Evolutionary conservation across 1,139 yeast genomes (phyloP).

Genomic region (Sugiyamaella paludigena): DNA sequence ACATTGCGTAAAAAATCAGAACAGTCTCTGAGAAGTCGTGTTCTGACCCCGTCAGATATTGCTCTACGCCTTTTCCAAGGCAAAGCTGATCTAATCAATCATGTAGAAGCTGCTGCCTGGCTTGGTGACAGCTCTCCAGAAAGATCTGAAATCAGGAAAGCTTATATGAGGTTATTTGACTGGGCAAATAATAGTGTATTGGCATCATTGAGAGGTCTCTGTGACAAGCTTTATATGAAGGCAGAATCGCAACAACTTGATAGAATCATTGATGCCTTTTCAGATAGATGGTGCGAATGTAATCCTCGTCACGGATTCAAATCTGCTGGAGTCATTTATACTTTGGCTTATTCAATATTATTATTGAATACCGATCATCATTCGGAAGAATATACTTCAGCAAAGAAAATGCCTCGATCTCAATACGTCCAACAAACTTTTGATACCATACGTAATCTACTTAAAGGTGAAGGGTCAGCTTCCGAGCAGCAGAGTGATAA

Average conservation of each 20-base stretch:
- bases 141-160: constrained; percentile 26
- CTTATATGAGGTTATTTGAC: constrained; percentile 35
- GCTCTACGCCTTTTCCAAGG: constrained; percentile 25
- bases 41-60: constrained; percentile 12
- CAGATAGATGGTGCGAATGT: constrained; percentile 63
- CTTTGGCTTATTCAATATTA: constrained; percentile 69
- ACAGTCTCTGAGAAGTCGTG: constrained; percentile 1
- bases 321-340: constrained; percentile 63
- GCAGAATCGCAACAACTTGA: constrained; percentile 88
- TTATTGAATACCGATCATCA: constrained; percentile 55
- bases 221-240: constrained; percentile 63
- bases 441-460: constrained; percentile 23
- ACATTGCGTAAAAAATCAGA: constrained; percentile 3
- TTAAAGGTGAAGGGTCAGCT: constrained; percentile 10
- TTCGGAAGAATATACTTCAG: constrained; percentile 31
- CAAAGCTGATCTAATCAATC: constrained; percentile 20
- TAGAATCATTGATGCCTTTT: constrained; percentile 64
- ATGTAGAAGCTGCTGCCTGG: constrained; percentile 33
- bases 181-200: constrained; percentile 38
- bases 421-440: constrained; percentile 33
- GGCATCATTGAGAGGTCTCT: constrained; percentile 56
- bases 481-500: not conserved
- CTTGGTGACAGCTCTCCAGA: constrained; percentile 31
- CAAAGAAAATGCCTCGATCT: constrained; percentile 39
- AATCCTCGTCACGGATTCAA: constrained; percentile 49